phyloP scores from a whole-genome alignment of 768 basidiomycete genomes.

The Lentinus tigrinus region DNA sequence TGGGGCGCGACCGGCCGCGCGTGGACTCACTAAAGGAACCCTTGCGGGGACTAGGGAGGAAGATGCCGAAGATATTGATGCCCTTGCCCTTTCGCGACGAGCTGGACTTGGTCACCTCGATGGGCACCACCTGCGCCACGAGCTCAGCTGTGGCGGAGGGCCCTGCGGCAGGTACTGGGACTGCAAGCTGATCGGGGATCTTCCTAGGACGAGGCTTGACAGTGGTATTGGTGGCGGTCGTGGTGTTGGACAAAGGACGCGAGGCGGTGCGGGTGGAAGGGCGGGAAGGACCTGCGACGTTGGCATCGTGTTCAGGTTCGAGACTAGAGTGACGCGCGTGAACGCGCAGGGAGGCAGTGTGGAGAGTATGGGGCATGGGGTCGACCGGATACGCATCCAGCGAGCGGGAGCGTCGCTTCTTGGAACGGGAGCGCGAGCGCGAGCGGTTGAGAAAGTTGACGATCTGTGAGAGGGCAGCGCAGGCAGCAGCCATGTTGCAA shows the following conservation, averaged over 20 bases:
- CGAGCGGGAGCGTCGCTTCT: conserved; percentile 28
- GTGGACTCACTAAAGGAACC: conserved; percentile 19
- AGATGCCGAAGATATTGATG: conserved; percentile 27
- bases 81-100: conserved; percentile 24
- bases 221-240: conserved; percentile 61
- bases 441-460: conserved; percentile 51
- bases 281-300: conserved; percentile 35
- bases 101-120: conserved; percentile 15
- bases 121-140: conserved; percentile 21
- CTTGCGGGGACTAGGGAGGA: conserved; percentile 24
- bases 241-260: conserved; percentile 66
- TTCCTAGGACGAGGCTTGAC: conserved; percentile 42
- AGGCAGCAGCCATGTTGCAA: conserved; percentile 12
- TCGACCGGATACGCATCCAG: conserved; percentile 23
- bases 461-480: conserved; percentile 39
- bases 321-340: conserved; percentile 24
- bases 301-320: conserved; percentile 19
- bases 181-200: conserved; percentile 10
- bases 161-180: not conserved
- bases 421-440: conserved; percentile 58
- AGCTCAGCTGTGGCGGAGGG: conserved; percentile 18
- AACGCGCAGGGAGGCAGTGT: conserved; percentile 20
- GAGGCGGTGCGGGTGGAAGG: conserved; percentile 48
- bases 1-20: conserved; percentile 19
- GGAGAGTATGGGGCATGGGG: conserved; percentile 21